Base-by-base conservation (phyloP, 331 rosid genomes). In the Spiraea crenata region DNA sequence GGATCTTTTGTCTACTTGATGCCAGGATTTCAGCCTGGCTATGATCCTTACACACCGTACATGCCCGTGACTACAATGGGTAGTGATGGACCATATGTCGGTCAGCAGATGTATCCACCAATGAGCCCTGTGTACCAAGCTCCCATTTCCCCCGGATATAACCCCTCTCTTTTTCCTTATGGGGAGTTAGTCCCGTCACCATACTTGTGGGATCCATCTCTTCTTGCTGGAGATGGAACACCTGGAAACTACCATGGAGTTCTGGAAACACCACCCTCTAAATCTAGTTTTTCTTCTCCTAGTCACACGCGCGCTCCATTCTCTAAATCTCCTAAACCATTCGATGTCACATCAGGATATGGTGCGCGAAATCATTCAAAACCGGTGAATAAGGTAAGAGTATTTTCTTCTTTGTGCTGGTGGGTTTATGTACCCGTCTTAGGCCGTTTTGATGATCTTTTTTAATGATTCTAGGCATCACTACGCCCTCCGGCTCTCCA, bases 1-100 rank as follows among this genome's bases (percentile, higher is more conserved):
- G 95, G 92, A 74, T 88, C 92, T 78, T 84, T 80, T 82, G 87
- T 76, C 83, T 86, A 86, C 80, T 63, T 90, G 82, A 80, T 88
- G 88, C 92, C 92, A 64, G 95, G 95, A 75, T 82, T 42, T 72
- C 88, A 85, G 83, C 79, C 95, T 72, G 85, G 89, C 42, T 79
- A 79, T 38, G 78, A 78, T 73, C 65, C 75, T 81, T 84, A 83
- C 77, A 10, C 83, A 40, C 59, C 88, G 7, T 86, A 83, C 73
- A 39, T 69, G 25, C 92, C 92, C 73, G 4, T 81, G 46, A 77
- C 72, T 78, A 49, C 87, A 14, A 13, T 76, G 16, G 81, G 83
- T 58, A 79, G 79, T 74, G 95, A 90, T 74, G 89, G 86, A 46
- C 90, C 86, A 41, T 88, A 81, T 77, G 76, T 79, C n/a, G 83